Evolutionary conservation across 2,329 filamentous ascomycete species (phyloP), one percentile per base, ranked within the genome.

Genomic region (Fusarium sp.): DNA sequence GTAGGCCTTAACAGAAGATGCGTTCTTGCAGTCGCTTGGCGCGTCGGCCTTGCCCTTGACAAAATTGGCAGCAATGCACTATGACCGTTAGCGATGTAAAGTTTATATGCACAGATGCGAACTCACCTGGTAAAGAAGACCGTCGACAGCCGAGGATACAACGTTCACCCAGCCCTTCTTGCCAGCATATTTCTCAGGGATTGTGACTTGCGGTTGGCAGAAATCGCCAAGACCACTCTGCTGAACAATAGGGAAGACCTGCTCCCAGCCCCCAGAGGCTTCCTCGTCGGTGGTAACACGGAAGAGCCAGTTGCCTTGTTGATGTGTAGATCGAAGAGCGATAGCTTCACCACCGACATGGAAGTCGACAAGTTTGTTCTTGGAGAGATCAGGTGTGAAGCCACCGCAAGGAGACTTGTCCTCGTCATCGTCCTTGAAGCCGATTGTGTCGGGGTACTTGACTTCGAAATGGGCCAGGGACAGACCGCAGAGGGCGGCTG

Each of bases 61-160:
- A 70, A 89, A 89, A 67, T 84, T 85, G 69, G 88, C 85, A 34
- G 82, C 81, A 43, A 86, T 78, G 73, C 87, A 89, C 86, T 89
- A 53, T 21, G 10, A 9, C 16, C 11, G 14, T 67, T 57, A 69
- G 56, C 19, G 23, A 28, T 10, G 9, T 3, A 3, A 19, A 10
- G 6, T 13, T 54, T 6, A 21, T 30, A 12, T 7, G 48, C 8
- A 39, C 11, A 21, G 16, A 23, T 5, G 11, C 13, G 4, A 3
- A n/a, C 80, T 55, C 77, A 89, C 87, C 81, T 88, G 84, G 74
- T 84, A 90, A 8, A 89, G 77, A 18, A 86, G 65, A 5, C 88
- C 88, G 63, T 90, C 88, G 1, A 82, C 79, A 0, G 84, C 87
- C 21, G 84, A 80, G 23, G 81, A 82, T 1, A 86, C 83, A 30